Base-by-base conservation (phyloP, 208 protist species). In the Trypanosoma melophagium region DNA sequence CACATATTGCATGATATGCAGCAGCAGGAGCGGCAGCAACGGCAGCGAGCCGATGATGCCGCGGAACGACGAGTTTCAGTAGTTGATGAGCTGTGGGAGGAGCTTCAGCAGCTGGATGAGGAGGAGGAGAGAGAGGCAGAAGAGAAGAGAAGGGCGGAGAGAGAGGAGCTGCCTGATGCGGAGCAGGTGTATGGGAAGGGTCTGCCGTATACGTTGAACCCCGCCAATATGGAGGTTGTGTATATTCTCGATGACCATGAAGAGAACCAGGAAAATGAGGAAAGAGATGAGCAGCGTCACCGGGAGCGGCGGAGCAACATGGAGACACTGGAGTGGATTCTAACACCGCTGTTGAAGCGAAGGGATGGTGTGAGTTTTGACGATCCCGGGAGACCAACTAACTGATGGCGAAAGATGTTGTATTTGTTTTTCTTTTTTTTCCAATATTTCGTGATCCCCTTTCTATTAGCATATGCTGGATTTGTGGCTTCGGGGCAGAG, bases 171-270 rank as follows among this genome's bases (percentile, higher is more conserved):
- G 17, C 22, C 14, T 5, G 60, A 65, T 24, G 60, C 44, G 24
- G 60, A 53, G n/a, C 24, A 65, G 44, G 19, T 67, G 9, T 67
- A 67, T 31, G 61, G 61, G 41, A 58, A 42, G 28, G 61, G 61
- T 12, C 5, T 67, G 7, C 51, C 61, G n/a, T 67, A 67, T 25
- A n/a, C 47, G 19, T 17, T 49, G 10, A 67, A 67, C 19, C 61
- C 50, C 4, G 47, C 22, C 5, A 67, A 67, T 31, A 2, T 10
- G 17, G 7, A 44, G 12, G 17, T 55, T 44, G 60, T 44, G 1
- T 65, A 54, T 41, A 22, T 52, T 22, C 13, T 40, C 1, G 22
- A 31, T 22, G 12, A 9, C 19, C 9, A 22, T 1, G 19, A 22
- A 21, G 19, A 22, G 12, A 31, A 55, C 12, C 7, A 55, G 12